Evolutionary conservation across 1,284 basidiomycete species (phyloP).

Genomic region (Ceratobasidium sp.): DNA sequence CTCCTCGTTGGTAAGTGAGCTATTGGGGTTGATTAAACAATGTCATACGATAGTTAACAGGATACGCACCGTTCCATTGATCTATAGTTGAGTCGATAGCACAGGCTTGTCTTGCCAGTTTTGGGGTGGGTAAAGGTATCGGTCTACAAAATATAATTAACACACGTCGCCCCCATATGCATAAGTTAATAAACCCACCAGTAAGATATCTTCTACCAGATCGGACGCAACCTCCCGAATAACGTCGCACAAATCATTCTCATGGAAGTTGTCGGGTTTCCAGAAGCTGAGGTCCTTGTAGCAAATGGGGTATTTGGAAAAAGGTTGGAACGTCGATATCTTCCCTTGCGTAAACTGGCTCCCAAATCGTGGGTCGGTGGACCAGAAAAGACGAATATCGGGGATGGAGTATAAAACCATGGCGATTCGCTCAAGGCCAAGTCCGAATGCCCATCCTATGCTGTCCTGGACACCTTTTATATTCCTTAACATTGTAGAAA

Average conservation of each 20-base stretch:
- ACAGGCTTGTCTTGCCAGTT: constrained; percentile 77
- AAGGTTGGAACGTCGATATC: constrained; percentile 81
- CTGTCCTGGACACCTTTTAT: constrained; percentile 77
- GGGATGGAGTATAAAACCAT: constrained; percentile 98
- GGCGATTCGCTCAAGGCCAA: constrained; percentile 95
- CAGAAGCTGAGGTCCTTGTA: constrained; percentile 94
- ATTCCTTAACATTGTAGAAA: neutral
- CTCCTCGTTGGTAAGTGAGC: constrained; percentile 88
- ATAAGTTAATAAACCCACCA: constrained; percentile 57
- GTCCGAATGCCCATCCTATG: constrained; percentile 97
- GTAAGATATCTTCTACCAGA: constrained; percentile 86
- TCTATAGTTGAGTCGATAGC: constrained; percentile 92
- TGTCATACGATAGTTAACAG: neutral
- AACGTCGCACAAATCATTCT: constrained; percentile 96
- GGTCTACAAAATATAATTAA: constrained; percentile 61
- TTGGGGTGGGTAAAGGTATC: constrained; percentile 93
- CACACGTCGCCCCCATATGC: constrained; percentile 25
- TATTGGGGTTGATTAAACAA: constrained; percentile 48
- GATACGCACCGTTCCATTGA: constrained; percentile 86
- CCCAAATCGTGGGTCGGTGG: constrained; percentile 83
- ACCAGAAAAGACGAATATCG: constrained; percentile 99
- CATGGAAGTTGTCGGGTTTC: constrained; percentile 70
- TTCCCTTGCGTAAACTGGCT: constrained; percentile 81
- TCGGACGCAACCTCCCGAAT: constrained; percentile 92
- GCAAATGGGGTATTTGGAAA: constrained; percentile 87